phyloP scores from a whole-genome alignment of 345 rosid species.

The Noccaea caerulescens region DNA sequence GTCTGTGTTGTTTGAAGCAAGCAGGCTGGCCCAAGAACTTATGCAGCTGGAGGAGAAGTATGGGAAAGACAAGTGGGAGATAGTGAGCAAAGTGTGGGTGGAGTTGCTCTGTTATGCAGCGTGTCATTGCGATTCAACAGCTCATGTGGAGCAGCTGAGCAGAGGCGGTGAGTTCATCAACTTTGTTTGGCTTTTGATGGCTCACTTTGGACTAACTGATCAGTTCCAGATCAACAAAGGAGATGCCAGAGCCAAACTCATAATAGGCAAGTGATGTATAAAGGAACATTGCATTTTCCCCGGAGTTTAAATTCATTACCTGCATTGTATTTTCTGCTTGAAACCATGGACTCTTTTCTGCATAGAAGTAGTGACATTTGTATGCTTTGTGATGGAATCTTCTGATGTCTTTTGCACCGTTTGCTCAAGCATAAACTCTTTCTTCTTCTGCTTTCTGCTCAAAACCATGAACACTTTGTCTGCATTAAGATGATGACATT shows the following conservation, averaged over 20 bases:
- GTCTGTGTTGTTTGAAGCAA: slow-evolving; percentile 63
- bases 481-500: neutral
- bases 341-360: neutral
- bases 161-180: slow-evolving; percentile 71
- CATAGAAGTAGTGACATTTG: neutral
- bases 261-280: slow-evolving; percentile 49
- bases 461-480: too few species aligned
- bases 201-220: slow-evolving; percentile 66
- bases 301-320: neutral
- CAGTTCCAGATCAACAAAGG: slow-evolving; percentile 64
- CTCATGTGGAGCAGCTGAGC: slow-evolving; percentile 65
- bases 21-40: slow-evolving; percentile 62
- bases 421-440: neutral
- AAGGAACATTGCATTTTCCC: neutral
- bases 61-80: slow-evolving; percentile 50
- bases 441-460: neutral
- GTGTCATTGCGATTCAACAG: slow-evolving; percentile 53
- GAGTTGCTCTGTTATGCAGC: slow-evolving; percentile 64
- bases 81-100: slow-evolving; percentile 64
- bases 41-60: slow-evolving; percentile 13
- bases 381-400: slow-evolving; percentile 9
- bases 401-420: neutral
- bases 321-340: neutral
- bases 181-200: slow-evolving; percentile 75
- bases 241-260: slow-evolving; percentile 59